phyloP scores from a whole-genome alignment of 164 flowering plant genomes.

The Vitis rupestris region DNA sequence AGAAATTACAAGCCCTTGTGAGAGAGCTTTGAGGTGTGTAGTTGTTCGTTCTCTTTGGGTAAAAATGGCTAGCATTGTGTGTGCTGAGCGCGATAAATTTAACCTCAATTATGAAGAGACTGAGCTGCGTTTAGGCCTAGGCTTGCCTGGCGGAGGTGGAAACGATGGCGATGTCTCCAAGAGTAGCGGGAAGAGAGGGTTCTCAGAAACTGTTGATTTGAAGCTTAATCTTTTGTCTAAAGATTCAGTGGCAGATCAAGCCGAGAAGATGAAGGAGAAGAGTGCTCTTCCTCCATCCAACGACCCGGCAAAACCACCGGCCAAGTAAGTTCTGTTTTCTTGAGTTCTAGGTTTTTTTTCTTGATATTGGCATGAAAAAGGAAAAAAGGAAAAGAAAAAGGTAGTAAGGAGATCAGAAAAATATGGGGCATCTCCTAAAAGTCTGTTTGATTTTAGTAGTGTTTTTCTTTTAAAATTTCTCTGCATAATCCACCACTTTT shows the following conservation, averaged over 20 bases:
- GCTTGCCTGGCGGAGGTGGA: constrained; percentile 37
- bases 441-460: background rate
- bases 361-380: background rate
- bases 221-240: constrained; percentile 40
- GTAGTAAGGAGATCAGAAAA: no score
- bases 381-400: no score
- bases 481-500: no score
- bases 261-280: constrained; percentile 20
- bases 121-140: constrained; percentile 49
- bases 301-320: constrained; percentile 40
- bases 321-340: constrained; percentile 31
- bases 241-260: background rate
- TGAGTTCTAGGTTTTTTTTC: background rate
- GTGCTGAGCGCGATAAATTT: constrained; percentile 11
- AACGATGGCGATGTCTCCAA: constrained; percentile 20
- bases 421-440: no score
- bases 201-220: constrained; percentile 47
- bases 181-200: constrained; percentile 41
- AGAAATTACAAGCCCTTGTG: no score
- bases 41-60: background rate
- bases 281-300: constrained; percentile 13
- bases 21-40: background rate
- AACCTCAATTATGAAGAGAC: constrained; percentile 43
- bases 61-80: constrained; percentile 9
- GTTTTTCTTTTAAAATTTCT: background rate